Conservation (phyloP, 306 rosid species). For the Ceratonia siliqua region DNA sequence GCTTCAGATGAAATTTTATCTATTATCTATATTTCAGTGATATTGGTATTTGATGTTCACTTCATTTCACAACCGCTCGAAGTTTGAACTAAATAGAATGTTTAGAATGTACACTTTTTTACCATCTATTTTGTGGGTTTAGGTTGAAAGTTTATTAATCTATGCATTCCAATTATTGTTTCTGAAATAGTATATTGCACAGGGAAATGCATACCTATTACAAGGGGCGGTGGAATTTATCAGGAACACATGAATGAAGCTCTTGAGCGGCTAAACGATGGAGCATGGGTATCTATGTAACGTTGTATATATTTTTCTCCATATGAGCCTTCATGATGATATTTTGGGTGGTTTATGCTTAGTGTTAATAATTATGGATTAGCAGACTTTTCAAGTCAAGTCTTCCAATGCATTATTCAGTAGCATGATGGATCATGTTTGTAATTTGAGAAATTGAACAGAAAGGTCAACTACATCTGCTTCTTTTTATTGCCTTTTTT, state of each 20-base stretch:
- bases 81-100: slow-evolving; percentile 22
- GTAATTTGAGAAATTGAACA: background rate
- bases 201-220: slow-evolving; percentile 97
- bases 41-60: background rate
- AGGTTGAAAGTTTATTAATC: background rate
- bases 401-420: background rate
- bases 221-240: slow-evolving; percentile 88
- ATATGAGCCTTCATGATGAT: slow-evolving; percentile 14
- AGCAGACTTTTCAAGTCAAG: background rate
- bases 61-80: background rate
- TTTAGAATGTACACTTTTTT: background rate
- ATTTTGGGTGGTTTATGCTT: slow-evolving; percentile 20
- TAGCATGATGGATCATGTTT: background rate
- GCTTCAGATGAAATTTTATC: slow-evolving; percentile 22
- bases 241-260: slow-evolving; percentile 93
- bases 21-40: slow-evolving; percentile 3
- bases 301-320: slow-evolving; percentile 4
- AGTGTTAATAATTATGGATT: slow-evolving; percentile 4
- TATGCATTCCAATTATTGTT: slow-evolving; percentile 7
- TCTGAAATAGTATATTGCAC: slow-evolving; percentile 31
- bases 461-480: background rate
- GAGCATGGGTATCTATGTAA: slow-evolving; percentile 78
- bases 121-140: slow-evolving; percentile 11
- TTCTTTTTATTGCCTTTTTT: background rate
- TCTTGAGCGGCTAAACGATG: slow-evolving; percentile 65